Conservation (phyloP, 1,284 basidiomycete species). For the Schizophyllum amplum region DNA sequence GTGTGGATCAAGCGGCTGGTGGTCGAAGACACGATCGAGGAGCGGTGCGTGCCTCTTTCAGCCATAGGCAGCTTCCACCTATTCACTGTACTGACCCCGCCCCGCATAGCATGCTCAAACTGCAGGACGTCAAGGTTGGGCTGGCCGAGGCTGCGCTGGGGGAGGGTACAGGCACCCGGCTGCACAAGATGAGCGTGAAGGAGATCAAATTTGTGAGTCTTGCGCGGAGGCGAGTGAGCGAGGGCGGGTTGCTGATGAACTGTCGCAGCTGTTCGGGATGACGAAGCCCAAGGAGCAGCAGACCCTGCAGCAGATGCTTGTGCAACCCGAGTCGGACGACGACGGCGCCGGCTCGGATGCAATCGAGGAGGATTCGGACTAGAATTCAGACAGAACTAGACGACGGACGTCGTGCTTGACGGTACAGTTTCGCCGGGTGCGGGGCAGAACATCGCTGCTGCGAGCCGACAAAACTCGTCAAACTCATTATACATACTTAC, state of each 20-base stretch:
- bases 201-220: slow-evolving; percentile 43
- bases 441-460: not conserved
- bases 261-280: slow-evolving; percentile 7
- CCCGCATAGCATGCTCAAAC: slow-evolving; percentile 41
- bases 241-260: not conserved
- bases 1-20: slow-evolving; percentile 64
- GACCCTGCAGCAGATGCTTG: not conserved
- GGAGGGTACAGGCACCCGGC: slow-evolving; percentile 49
- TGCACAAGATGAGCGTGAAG: slow-evolving; percentile 54
- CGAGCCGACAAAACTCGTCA: no score
- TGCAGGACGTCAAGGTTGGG: slow-evolving; percentile 59
- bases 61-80: not conserved
- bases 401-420: no score
- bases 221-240: not conserved
- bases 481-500: no score
- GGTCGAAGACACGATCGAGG: slow-evolving; percentile 59
- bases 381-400: no score
- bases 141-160: slow-evolving; percentile 61
- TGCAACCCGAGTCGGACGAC: not conserved
- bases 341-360: not conserved
- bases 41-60: slow-evolving; percentile 40
- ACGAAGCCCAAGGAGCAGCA: not conserved
- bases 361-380: not conserved
- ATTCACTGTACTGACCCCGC: slow-evolving; percentile 2
- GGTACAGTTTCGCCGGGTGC: not conserved